Percentiles rank a stretch among this genome's conserved stretches.
Conservation (phyloP, 371 early-diverging fungal genomes). For the Lichtheimia corymbifera region DNA sequence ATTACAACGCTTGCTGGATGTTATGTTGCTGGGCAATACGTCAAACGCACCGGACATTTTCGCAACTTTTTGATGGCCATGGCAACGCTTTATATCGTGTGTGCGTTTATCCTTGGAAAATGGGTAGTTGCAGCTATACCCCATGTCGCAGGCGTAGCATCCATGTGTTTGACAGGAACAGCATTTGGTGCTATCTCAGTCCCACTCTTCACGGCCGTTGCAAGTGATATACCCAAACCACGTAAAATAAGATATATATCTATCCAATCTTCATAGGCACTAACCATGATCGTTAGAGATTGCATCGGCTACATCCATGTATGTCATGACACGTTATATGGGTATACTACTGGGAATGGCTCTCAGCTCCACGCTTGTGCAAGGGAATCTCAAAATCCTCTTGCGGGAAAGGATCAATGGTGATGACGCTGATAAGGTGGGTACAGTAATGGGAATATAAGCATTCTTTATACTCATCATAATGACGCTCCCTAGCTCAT, state of each 20-base stretch:
- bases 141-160: not conserved
- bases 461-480: no score
- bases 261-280: not conserved
- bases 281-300: not conserved
- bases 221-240: not conserved
- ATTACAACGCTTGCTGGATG: slow-evolving; percentile 5
- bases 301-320: not conserved
- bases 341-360: not conserved
- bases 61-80: not conserved
- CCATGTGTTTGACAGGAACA: not conserved
- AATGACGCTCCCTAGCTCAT: not conserved
- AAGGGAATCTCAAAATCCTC: slow-evolving; percentile 3
- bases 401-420: slow-evolving; percentile 1
- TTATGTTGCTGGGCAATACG: slow-evolving; percentile 1
- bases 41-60: not conserved
- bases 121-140: not conserved
- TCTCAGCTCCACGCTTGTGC: slow-evolving; percentile 1
- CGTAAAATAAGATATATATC: not conserved
- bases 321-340: not conserved
- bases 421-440: slow-evolving; percentile 7
- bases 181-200: not conserved
- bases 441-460: not conserved
- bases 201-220: not conserved
- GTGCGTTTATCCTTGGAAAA: not conserved
- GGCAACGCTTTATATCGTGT: not conserved